Evolutionary conservation across 352 stramenopile genomes (phyloP).

Genomic region (Pythium scleroteichum): DNA sequence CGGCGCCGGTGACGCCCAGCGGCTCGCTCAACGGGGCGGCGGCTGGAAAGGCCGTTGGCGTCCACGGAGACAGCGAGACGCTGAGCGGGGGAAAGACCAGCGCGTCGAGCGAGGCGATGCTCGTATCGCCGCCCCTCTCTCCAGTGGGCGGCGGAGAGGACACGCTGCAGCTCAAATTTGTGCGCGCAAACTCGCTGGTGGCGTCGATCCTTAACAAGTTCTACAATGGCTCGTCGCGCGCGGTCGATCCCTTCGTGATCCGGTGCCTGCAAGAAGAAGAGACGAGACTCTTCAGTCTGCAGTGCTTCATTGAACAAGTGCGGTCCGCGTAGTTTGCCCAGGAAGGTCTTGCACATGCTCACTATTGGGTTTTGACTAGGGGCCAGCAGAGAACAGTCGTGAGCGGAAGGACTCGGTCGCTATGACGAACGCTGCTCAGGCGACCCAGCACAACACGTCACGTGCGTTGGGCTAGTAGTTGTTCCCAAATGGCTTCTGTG

Average conservation of each 20-base stretch:
- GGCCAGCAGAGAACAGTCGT: slow-evolving; percentile 51
- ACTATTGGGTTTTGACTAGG: slow-evolving; percentile 27
- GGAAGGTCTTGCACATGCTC: neutral
- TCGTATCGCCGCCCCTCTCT: neutral
- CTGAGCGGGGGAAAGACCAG: neutral
- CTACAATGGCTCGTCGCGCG: slow-evolving; percentile 65
- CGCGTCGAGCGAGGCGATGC: neutral
- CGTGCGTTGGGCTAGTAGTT: slow-evolving; percentile 8
- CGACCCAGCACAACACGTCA: slow-evolving; percentile 4
- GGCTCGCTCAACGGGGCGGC: neutral
- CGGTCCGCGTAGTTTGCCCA: no score
- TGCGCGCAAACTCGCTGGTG: slow-evolving; percentile 52
- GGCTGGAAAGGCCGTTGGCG: neutral
- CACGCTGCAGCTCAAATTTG: slow-evolving; percentile 37
- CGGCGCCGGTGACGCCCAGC: slow-evolving; percentile 10
- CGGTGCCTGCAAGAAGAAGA: slow-evolving; percentile 54
- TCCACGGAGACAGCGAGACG: neutral
- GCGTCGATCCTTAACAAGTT: slow-evolving; percentile 70
- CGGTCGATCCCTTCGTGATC: slow-evolving; percentile 70
- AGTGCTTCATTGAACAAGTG: slow-evolving; percentile 76
- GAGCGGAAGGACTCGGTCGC: slow-evolving; percentile 42
- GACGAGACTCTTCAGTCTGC: slow-evolving; percentile 57
- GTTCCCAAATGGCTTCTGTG: neutral
- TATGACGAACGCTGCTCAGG: slow-evolving; percentile 19
- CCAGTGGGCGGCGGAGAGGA: neutral